Evolutionary conservation across 2,329 filamentous ascomycete genomes (phyloP), one percentile per base, ranked within the genome.

Genomic region (Mycosphaerella arachidis): DNA sequence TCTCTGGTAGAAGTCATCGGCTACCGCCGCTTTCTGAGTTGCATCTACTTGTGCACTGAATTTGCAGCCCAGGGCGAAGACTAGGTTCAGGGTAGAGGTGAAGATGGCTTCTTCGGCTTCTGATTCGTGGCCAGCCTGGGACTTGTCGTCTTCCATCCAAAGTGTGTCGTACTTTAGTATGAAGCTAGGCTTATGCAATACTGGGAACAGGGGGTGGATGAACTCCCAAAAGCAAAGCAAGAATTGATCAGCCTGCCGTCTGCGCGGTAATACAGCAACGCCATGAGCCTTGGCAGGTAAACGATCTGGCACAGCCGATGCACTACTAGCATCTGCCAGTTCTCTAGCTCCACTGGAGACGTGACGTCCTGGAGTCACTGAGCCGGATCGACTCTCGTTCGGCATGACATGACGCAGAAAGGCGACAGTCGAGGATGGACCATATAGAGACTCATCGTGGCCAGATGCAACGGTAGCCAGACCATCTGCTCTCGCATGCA

Each of bases 1-100:
- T 43, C 64, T 58, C 37, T 67, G 66, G 24, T 67, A 69, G 59
- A 69, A 69, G 29, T 68, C 65, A n/a, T 69, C 63, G 10, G 67
- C 60, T 4, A 68, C 64, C 12, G 62, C 60, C 5, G 60, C 48
- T 48, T 68, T 67, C 52, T 68, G 66, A 12, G 62, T 56, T n/a
- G 57, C 54, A 37, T 67, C 64, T 6, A 69, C 57, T 9, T 66
- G 52, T 24, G 57, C 63, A 50, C 66, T 68, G 53, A 66, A 69
- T 53, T 63, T 65, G 61, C 66, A 65, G 16, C 67, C 67, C 13
- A 69, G 55, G 4, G 66, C 67, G 45, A 69, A 67, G 10, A 68
- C 65, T 18, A 69, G 55, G 55, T 69, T 68, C 54, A 68, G 57
- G 1, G 63, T 66, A 10, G 67, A 60, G 4, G 62, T 66, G 61